Base-by-base conservation (phyloP, 805 yeast genomes). In the Wickerhamiella cacticola region DNA sequence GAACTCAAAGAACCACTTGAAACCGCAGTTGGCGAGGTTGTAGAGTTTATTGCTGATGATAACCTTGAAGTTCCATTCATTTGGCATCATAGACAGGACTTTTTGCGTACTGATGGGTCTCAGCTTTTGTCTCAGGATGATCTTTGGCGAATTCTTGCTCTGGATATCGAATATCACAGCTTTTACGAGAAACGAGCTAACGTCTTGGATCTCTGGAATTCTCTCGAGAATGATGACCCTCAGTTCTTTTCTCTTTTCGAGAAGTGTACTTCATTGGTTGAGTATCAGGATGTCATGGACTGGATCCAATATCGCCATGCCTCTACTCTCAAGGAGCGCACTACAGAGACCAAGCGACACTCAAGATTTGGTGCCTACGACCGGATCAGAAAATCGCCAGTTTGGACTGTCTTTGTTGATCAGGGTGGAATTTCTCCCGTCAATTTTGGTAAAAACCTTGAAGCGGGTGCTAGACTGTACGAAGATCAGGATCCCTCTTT, bases 61-160 rank as follows among this genome's bases (percentile, higher is more conserved):
- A 73, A 79, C 50, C 72, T 82, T 53, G 98, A 92, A 62, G 95
- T 89, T 4, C 97, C 98, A 9, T 84, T 87, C 58, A 87, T 92
- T 52, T 87, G 95, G 83, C 82, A 87, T 22, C 95, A 87, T 61
- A 82, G 97, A 63, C 83, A 94, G 65, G 97, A 92, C 64, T 86
- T 83, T 60, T 69, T 86, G 16, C 67, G 83, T 3, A 19, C 25
- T n/a, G 35, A 24, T 2, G 23, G 31, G 21, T 35, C 47, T 24
- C 56, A 53, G 48, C 56, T 69, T 36, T 57, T 68, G 19, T 51
- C 70, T 48, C 94, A 82, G 65, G 88, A 85, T 64, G 96, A 88
- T 61, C 68, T 92, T 52, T 92, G 98, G 98, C 75, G 88, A 59
- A 80, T 89, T 53, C 79, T 86, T 12, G 82, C 78, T 53, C 71